A percentile compares a stretch with the other conserved stretches of the same genome.
phyloP scores from a whole-genome alignment of 208 protist genomes.

The Tetramitus jugosus region DNA sequence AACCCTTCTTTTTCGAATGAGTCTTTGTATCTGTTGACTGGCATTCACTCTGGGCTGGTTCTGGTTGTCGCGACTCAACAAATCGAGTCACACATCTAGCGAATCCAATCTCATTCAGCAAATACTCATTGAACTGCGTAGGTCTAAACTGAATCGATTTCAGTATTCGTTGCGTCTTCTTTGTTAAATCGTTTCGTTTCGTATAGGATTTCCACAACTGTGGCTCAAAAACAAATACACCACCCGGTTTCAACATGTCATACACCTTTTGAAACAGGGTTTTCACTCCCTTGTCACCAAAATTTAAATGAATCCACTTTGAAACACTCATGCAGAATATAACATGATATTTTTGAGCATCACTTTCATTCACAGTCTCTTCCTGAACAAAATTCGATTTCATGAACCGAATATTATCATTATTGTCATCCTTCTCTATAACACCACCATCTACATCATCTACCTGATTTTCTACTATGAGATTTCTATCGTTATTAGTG shows the following conservation, averaged over 20 bases:
- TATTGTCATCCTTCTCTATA: background rate
- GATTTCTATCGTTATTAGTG: background rate
- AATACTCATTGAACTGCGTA: constrained; percentile 27
- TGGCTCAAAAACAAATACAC: constrained; percentile 45
- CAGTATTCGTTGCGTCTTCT: background rate
- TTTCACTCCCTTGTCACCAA: constrained; percentile 43
- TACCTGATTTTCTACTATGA: background rate
- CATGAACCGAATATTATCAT: background rate
- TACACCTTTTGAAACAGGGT: constrained; percentile 39
- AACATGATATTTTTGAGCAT: constrained; percentile 25
- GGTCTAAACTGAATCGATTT: constrained; percentile 28
- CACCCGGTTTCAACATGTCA: constrained; percentile 32
- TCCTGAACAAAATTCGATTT: background rate
- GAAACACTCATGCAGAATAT: constrained; percentile 43
- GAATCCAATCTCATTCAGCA: constrained; percentile 29
- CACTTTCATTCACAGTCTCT: background rate
- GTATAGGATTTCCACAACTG: constrained; percentile 44
- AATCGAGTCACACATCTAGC: background rate
- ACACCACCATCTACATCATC: background rate
- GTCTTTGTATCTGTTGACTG: background rate
- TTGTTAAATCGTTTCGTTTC: constrained; percentile 32
- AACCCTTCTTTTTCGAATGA: constrained; percentile 20
- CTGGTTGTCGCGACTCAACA: background rate
- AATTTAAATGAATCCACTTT: constrained; percentile 56
- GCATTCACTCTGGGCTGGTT: background rate